Evolutionary conservation across 306 rosid species (phyloP), one percentile per base, ranked within the genome.

Genomic region (Casuarina cunninghamiana): DNA sequence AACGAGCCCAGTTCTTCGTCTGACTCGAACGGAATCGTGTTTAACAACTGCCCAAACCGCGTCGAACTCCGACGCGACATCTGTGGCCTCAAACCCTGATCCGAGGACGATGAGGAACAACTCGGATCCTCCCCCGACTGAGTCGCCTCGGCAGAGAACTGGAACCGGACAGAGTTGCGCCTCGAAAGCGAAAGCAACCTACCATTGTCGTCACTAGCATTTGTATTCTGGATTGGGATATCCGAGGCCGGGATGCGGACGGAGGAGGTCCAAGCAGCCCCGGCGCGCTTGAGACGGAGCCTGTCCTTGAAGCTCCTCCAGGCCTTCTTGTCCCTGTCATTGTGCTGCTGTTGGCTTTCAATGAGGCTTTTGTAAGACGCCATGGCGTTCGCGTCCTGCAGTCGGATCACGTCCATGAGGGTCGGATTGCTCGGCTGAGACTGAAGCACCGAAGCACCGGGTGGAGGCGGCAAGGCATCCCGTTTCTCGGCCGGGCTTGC

Each of bases 231-330:
- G 72, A 86, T 10, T 8, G 85, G 82, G 48, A 91, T 66, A 80
- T 90, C 96, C 5, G 96, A 88, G 60, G 91, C 76, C 0, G 96
- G 91, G 68, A 89, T 80, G 2, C 67, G 86, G 37, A 89, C 80
- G 7, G 96, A 67, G 15, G 94, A 84, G 50, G 85, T 81, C 98
- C 96, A 90, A 79, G 94, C 86, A 26, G 94, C 78, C 10, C 97
- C 94, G 61, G 88, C 80, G 15, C 89, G 90, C 69, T 89, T 92
- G 10, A 91, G 85, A 19, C 89, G 85, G 66, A 95, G 84, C 77
- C 87, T 89, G 77, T 92, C 96, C 65, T 80, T 92, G 83, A 95
- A 88, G 49, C 84, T 76, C 67, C 86, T 92, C 98, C 97, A 92
- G 38, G 96, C 75, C 77, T 80, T 87, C 44, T 80, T 86, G 45